Evolutionary conservation across 148 eudicot genomes (phyloP).

Genomic region (Fagopyrum tataricum): DNA sequence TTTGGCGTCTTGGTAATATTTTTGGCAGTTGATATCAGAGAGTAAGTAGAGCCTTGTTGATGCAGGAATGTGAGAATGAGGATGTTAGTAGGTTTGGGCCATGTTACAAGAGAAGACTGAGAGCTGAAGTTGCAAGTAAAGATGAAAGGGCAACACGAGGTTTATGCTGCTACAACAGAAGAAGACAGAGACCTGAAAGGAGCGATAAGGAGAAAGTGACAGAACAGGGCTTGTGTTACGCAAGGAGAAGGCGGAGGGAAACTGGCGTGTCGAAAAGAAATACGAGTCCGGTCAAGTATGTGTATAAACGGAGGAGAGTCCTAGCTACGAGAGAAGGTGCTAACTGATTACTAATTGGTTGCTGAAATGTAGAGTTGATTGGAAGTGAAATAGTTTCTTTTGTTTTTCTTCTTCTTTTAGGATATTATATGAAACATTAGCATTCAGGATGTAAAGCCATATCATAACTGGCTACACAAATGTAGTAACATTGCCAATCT

Average conservation of each 20-base stretch:
- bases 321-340: conserved; percentile 26
- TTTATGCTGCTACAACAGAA: not conserved
- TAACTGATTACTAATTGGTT: conserved; percentile 8
- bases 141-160: conserved; percentile 6
- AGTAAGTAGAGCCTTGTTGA: not conserved
- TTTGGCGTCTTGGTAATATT: not conserved
- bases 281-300: conserved; percentile 24
- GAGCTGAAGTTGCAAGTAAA: conserved; percentile 10
- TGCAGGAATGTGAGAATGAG: conserved; percentile 19
- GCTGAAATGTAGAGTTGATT: not conserved
- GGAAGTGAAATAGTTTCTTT: not conserved
- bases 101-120: conserved; percentile 7
- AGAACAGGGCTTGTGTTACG: conserved; percentile 18
- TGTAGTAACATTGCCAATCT: too few relatives aligned
- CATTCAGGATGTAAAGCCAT: too few relatives aligned
- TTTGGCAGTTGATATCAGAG: not conserved
- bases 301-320: conserved; percentile 38
- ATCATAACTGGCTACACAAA: too few relatives aligned
- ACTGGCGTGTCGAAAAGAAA: conserved; percentile 9
- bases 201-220: not conserved
- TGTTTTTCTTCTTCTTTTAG: too few relatives aligned
- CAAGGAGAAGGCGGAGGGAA: conserved; percentile 21
- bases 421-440: too few relatives aligned
- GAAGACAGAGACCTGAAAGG: not conserved
- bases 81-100: conserved; percentile 2